phyloP scores from a whole-genome alignment of 768 basidiomycete species.

The Collybia sordida region DNA sequence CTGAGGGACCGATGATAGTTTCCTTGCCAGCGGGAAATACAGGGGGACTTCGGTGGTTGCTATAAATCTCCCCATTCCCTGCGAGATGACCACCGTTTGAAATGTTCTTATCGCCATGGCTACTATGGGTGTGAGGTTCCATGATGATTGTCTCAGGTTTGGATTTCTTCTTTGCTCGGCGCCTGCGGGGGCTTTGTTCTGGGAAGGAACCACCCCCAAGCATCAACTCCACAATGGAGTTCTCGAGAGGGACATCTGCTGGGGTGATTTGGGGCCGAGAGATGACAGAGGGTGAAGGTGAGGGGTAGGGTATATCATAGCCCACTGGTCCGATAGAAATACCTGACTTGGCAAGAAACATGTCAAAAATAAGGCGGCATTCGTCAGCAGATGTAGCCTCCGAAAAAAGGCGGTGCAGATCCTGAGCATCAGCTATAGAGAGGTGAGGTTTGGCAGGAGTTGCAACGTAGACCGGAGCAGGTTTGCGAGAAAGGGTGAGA shows the following conservation, averaged over 20 bases:
- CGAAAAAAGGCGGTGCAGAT: slow-evolving; percentile 67
- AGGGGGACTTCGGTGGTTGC: neutral
- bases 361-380: slow-evolving; percentile 82
- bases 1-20: neutral
- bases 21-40: neutral
- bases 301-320: slow-evolving; percentile 29
- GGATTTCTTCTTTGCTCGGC: slow-evolving; percentile 7
- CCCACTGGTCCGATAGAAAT: slow-evolving; percentile 31
- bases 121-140: neutral
- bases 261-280: slow-evolving; percentile 9
- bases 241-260: slow-evolving; percentile 40
- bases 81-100: neutral
- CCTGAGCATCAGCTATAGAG: slow-evolving; percentile 48
- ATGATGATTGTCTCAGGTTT: neutral
- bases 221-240: slow-evolving; percentile 49
- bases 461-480: slow-evolving; percentile 14
- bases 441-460: slow-evolving; percentile 21
- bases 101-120: neutral
- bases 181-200: slow-evolving; percentile 8
- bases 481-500: slow-evolving; percentile 14
- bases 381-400: slow-evolving; percentile 77
- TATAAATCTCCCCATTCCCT: neutral
- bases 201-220: slow-evolving; percentile 24
- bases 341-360: slow-evolving; percentile 70
- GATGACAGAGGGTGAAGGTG: slow-evolving; percentile 34